phyloP scores from a whole-genome alignment of 768 basidiomycete genomes.

The Rhodotorula sphaerocarpa region DNA sequence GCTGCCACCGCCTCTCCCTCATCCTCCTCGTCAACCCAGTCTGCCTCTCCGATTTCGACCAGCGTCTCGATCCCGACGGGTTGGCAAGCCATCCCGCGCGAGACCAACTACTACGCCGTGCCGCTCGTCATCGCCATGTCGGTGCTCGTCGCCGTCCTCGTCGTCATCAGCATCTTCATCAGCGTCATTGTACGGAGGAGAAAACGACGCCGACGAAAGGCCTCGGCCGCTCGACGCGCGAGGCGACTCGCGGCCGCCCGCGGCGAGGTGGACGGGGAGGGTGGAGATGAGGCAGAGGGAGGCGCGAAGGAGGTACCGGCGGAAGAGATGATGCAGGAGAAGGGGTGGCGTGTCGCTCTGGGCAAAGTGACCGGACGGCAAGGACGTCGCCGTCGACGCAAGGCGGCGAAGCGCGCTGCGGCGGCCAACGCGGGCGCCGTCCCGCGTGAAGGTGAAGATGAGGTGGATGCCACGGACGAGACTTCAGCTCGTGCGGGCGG shows the following conservation, averaged over 20 bases:
- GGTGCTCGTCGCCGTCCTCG: conserved; percentile 26
- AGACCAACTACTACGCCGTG: conserved; percentile 32
- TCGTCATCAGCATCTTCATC: conserved; percentile 20
- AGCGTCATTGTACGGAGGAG: conserved; percentile 24
- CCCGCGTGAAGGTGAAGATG: too few species aligned
- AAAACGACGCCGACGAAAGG: conserved; percentile 10
- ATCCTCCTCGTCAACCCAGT: background rate
- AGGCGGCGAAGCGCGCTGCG: background rate
- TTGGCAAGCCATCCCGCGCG: conserved; percentile 18
- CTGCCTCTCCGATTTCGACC: background rate
- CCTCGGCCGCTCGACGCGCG: too few species aligned
- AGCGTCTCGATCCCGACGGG: conserved; percentile 16
- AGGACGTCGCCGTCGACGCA: background rate
- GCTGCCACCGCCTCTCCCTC: too few species aligned
- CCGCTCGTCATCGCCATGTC: conserved; percentile 31
- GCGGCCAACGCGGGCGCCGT: background rate
- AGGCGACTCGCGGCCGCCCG: background rate
- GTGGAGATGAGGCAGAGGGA: background rate
- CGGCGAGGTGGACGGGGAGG: background rate
- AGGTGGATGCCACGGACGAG: too few species aligned
- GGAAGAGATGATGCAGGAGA: background rate
- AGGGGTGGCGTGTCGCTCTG: conserved; percentile 11
- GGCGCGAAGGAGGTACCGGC: background rate
- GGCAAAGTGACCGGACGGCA: background rate
- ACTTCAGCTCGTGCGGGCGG: background rate